These are phyloP conservation scores for Fonsecaea nubica DNA, from an alignment of 2,329 filamentous ascomycete genomes.

Conservation along the genomic window DNA sequence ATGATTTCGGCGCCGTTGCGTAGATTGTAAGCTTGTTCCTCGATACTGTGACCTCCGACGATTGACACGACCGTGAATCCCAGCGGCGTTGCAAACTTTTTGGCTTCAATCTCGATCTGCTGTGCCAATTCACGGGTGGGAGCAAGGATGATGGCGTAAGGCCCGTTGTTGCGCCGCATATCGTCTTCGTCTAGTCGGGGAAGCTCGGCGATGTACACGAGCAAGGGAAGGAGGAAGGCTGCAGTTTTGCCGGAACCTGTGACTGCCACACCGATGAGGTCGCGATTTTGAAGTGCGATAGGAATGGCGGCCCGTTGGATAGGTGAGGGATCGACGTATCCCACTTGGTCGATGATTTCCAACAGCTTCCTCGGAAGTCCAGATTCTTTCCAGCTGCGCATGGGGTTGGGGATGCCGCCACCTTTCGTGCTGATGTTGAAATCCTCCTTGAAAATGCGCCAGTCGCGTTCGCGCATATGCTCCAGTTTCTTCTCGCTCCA, in stretches of 20 bases:
- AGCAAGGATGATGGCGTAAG: constrained; percentile 95
- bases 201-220: constrained; percentile 92
- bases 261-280: constrained; percentile 97
- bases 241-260: constrained; percentile 99
- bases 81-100: constrained; percentile 86
- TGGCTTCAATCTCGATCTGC: constrained; percentile 93
- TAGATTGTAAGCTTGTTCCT: constrained; percentile 89
- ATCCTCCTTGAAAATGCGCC: constrained; percentile 99
- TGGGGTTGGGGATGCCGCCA: constrained; percentile 88
- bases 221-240: constrained; percentile 86
- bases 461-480: constrained; percentile 96
- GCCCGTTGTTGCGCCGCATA: constrained; percentile 87
- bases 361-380: constrained; percentile 77
- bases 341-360: constrained; percentile 80
- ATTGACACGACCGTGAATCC: constrained; percentile 96
- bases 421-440: constrained; percentile 97
- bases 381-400: constrained; percentile 93
- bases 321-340: constrained; percentile 88
- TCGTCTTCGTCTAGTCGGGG: constrained; percentile 83
- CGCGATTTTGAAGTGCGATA: constrained; percentile 87
- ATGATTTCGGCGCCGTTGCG: constrained; percentile 95
- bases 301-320: constrained; percentile 95
- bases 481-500: constrained; percentile 93
- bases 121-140: constrained; percentile 97
- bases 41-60: constrained; percentile 94